Conservation (phyloP, 2,329 filamentous ascomycete species). For the Sporothrix luriei region DNA sequence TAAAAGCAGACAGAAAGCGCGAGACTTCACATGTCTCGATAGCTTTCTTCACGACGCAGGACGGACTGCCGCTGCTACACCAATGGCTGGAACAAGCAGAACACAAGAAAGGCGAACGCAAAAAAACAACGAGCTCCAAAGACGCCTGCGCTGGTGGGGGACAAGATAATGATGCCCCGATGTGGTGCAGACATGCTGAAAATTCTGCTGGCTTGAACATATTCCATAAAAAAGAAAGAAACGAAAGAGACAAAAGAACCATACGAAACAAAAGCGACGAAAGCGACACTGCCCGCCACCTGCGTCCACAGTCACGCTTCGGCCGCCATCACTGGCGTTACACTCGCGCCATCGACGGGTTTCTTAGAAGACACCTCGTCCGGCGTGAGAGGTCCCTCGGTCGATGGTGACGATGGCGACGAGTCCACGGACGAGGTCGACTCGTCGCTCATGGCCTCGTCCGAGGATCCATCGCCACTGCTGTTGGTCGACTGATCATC, state of each 20-base stretch:
- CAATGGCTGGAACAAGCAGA: not conserved
- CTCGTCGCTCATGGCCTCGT: slow-evolving; percentile 4
- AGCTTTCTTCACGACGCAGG: not conserved
- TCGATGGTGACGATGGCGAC: not conserved
- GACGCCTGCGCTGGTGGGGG: slow-evolving; percentile 21
- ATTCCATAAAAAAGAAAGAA: not conserved
- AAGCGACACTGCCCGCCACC: not conserved
- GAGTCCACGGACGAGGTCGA: not conserved
- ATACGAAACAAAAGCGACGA: too few species aligned
- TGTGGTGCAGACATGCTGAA: not conserved
- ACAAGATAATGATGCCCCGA: not conserved
- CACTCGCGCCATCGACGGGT: not conserved
- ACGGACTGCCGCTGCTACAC: not conserved
- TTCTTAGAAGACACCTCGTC: not conserved
- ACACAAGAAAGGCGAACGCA: not conserved
- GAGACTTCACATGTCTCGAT: not conserved
- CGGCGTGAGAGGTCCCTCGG: not conserved
- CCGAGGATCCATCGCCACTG: slow-evolving; percentile 2
- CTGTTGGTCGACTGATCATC: not conserved
- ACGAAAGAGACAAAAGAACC: not conserved
- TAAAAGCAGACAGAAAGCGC: too few species aligned
- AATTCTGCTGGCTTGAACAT: not conserved
- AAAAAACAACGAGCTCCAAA: not conserved
- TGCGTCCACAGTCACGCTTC: not conserved
- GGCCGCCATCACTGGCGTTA: not conserved